A percentile compares a stretch with the other conserved stretches of the same genome.
phyloP scores from a whole-genome alignment of 352 stramenopile genomes.

The Blastocystis hominis region DNA sequence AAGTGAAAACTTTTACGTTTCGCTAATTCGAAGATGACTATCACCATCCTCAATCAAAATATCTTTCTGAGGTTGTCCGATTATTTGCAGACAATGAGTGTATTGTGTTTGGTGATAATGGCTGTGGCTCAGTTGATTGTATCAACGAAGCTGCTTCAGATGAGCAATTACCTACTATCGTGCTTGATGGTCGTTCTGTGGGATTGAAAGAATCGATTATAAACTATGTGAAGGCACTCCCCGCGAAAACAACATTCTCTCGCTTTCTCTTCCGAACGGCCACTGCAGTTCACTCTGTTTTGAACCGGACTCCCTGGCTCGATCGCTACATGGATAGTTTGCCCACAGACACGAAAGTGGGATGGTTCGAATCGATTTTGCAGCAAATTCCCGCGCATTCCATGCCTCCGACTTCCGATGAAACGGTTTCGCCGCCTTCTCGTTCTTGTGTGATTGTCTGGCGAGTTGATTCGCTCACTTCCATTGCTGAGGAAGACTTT shows the following conservation, averaged over 20 bases:
- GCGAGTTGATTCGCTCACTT: neutral
- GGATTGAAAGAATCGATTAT: neutral
- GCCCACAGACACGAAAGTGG: neutral
- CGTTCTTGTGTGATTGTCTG: neutral
- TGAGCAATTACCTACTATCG: neutral
- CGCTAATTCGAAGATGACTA: neutral
- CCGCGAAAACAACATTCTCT: neutral
- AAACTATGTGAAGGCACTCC: neutral
- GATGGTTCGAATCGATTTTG: neutral
- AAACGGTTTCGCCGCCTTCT: neutral
- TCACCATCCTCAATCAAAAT: conserved; percentile 45
- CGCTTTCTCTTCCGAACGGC: neutral
- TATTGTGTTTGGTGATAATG: conserved; percentile 29
- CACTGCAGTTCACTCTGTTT: too few relatives aligned
- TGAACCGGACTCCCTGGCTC: neutral
- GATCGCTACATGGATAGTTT: neutral
- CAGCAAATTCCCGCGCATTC: neutral
- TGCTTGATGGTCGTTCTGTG: neutral
- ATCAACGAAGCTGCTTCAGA: neutral
- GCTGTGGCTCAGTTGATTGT: conserved; percentile 26
- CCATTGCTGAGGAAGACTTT: neutral
- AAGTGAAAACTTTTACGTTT: neutral
- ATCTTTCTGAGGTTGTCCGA: conserved; percentile 9
- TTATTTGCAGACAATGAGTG: neutral
- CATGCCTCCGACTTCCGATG: neutral